phyloP scores from a whole-genome alignment of 371 early-diverging fungal genomes.

The Apophysomyces variabilis region DNA sequence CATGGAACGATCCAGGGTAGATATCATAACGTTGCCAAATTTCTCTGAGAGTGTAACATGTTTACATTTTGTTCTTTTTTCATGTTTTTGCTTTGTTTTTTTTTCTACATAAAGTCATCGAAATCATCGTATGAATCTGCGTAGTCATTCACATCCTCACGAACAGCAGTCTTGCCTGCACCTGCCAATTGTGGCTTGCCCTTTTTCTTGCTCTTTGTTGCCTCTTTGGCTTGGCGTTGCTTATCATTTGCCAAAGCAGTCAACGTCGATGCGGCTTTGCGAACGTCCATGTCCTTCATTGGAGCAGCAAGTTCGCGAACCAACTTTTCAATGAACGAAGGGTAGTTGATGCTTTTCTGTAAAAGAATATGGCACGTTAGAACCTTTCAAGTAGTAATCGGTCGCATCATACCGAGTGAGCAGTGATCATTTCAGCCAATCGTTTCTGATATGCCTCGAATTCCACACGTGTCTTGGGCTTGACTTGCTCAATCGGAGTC shows the following conservation, averaged over 20 bases:
- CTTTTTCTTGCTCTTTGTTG: constrained; percentile 71
- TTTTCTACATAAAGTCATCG: constrained; percentile 81
- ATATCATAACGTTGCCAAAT: not conserved
- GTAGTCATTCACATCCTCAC: constrained; percentile 35
- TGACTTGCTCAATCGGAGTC: constrained; percentile 66
- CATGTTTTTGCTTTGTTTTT: constrained; percentile 18
- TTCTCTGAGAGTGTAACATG: not conserved
- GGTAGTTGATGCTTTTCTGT: constrained; percentile 58
- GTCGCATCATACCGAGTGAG: constrained; percentile 61
- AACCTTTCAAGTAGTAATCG: constrained; percentile 5
- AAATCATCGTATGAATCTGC: constrained; percentile 69
- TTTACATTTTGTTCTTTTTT: constrained; percentile 10
- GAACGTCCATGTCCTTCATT: constrained; percentile 82
- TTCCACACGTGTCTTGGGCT: constrained; percentile 83
- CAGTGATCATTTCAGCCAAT: constrained; percentile 71
- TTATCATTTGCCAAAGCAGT: constrained; percentile 91
- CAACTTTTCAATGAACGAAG: constrained; percentile 77
- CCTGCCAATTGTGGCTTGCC: constrained; percentile 64
- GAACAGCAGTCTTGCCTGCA: constrained; percentile 52
- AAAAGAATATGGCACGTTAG: not conserved
- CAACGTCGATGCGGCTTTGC: constrained; percentile 76
- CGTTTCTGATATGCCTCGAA: constrained; percentile 78
- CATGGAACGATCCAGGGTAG: too few relatives aligned
- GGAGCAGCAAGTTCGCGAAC: constrained; percentile 80
- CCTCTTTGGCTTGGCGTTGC: constrained; percentile 78